These are phyloP conservation scores for Serendipita sp. DNA, from an alignment of 768 basidiomycete genomes.

Conservation along the genomic window DNA sequence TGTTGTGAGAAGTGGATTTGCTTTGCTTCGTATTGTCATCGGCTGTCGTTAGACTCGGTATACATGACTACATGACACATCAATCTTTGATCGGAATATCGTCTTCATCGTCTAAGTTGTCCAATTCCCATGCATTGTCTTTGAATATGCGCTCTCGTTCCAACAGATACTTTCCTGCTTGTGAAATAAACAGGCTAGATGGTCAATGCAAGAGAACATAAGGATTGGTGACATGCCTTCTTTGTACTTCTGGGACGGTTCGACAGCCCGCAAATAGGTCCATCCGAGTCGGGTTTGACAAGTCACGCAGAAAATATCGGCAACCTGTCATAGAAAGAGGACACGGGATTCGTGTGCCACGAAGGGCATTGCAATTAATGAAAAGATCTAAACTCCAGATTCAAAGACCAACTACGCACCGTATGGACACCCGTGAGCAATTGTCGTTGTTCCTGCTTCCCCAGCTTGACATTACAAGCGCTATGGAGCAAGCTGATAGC, in stretches of 20 bases:
- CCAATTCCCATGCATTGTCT: slow-evolving; percentile 50
- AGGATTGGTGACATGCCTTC: slow-evolving; percentile 37
- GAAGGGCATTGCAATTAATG: too few relatives aligned
- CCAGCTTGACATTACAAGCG: slow-evolving; percentile 57
- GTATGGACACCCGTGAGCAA: slow-evolving; percentile 25
- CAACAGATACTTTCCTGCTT: slow-evolving; percentile 58
- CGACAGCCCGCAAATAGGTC: slow-evolving; percentile 68
- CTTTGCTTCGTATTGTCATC: background rate
- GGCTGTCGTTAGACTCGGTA: background rate
- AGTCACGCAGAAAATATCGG: slow-evolving; percentile 62
- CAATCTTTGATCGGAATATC: too few relatives aligned
- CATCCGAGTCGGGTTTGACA: slow-evolving; percentile 68
- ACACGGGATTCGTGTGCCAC: background rate
- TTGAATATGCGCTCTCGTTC: slow-evolving; percentile 67
- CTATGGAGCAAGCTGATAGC: slow-evolving; percentile 54
- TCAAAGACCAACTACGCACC: background rate
- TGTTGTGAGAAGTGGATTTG: background rate
- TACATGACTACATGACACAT: too few relatives aligned
- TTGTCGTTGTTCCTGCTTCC: slow-evolving; percentile 54
- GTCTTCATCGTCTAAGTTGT: background rate
- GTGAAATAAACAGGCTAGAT: background rate
- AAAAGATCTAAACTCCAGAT: too few relatives aligned
- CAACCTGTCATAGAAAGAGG: slow-evolving; percentile 24
- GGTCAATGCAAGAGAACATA: background rate
- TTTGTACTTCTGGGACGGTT: slow-evolving; percentile 67